Evolutionary conservation across 2,329 filamentous ascomycete species (phyloP).

Genomic region (Pseudogymnoascus sp.): DNA sequence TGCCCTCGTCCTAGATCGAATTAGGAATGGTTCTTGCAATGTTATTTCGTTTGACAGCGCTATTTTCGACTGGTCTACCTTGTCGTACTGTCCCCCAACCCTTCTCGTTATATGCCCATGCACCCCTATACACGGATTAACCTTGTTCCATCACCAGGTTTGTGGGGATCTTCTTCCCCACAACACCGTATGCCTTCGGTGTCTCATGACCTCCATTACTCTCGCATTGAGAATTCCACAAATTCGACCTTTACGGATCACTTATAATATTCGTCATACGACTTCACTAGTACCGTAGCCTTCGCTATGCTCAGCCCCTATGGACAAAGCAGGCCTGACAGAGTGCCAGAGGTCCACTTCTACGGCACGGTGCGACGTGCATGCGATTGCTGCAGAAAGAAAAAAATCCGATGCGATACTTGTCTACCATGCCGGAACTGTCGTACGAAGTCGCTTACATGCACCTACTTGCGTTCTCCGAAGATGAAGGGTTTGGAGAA

Average conservation of each 20-base stretch:
- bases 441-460: conserved; percentile 13
- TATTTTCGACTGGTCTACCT: background rate
- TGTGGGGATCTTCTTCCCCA: background rate
- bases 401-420: conserved; percentile 29
- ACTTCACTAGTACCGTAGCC: background rate
- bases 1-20: background rate
- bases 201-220: background rate
- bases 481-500: conserved; percentile 28
- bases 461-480: conserved; percentile 27
- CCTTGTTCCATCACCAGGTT: conserved; percentile 4
- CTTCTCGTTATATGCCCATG: conserved; percentile 26
- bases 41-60: background rate
- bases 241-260: background rate
- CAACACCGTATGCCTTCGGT: background rate
- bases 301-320: background rate
- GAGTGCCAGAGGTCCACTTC: background rate
- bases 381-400: conserved; percentile 27
- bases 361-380: conserved; percentile 15
- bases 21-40: background rate
- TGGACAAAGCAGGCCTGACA: background rate
- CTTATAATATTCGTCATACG: background rate
- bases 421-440: conserved; percentile 26
- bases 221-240: background rate
- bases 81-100: background rate
- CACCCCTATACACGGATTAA: conserved; percentile 26